phyloP scores from a whole-genome alignment of 2,329 filamentous ascomycete genomes.

The Colletotrichum musicola region DNA sequence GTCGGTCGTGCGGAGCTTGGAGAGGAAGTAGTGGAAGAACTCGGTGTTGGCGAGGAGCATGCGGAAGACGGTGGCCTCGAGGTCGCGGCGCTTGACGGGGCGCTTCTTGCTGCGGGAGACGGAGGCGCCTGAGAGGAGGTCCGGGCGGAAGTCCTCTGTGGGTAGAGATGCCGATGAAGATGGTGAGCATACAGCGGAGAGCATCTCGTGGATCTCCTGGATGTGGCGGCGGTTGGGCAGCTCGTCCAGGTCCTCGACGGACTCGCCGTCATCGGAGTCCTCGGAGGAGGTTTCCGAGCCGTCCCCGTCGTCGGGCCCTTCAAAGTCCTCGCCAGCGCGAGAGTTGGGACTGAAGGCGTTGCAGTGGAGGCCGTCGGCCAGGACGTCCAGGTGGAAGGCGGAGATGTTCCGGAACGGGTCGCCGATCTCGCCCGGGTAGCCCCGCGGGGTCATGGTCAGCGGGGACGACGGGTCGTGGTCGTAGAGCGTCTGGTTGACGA shows the following conservation, averaged over 20 bases:
- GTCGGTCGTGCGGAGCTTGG: conserved; percentile 58
- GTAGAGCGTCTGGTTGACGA: conserved; percentile 62
- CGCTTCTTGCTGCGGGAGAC: conserved; percentile 44
- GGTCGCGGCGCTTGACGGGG: conserved; percentile 58
- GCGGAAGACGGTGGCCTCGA: conserved; percentile 64
- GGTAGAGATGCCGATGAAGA: conserved; percentile 42
- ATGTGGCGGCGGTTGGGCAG: conserved; percentile 52
- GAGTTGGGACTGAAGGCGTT: conserved; percentile 50
- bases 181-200: conserved; percentile 54
- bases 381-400: conserved; percentile 63
- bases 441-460: conserved; percentile 57
- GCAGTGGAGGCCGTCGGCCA: conserved; percentile 66
- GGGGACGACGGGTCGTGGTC: conserved; percentile 51
- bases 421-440: conserved; percentile 60
- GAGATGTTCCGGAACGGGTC: conserved; percentile 63
- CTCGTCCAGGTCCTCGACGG: conserved; percentile 34
- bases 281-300: conserved; percentile 41
- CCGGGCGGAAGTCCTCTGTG: conserved; percentile 59
- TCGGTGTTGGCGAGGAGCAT: conserved; percentile 67
- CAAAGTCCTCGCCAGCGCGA: conserved; percentile 40
- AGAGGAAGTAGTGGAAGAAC: conserved; percentile 66
- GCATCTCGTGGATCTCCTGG: conserved; percentile 64
- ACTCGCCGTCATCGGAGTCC: conserved; percentile 45
- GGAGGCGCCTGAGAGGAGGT: conserved; percentile 54
- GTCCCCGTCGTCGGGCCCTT: conserved; percentile 41